Evolutionary conservation across 371 early-diverging fungal genomes (phyloP), one percentile per base, ranked within the genome.

Genomic region (Dinochytrium kinnereticum): DNA sequence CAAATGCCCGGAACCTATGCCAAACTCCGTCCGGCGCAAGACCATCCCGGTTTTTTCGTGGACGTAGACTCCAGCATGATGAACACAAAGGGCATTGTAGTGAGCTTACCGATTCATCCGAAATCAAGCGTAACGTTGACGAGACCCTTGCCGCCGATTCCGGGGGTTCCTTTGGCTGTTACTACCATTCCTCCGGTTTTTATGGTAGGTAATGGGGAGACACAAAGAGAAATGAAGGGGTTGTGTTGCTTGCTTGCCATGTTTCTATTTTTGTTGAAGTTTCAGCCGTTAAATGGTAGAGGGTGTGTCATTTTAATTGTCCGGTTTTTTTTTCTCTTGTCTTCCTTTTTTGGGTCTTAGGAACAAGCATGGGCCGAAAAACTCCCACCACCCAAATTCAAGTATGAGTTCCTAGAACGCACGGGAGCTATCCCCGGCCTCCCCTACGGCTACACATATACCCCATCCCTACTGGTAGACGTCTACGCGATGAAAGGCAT

Each of bases 121-220:
- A 80, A 82, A 38, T 85, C 85, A 5, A 81, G 76, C 53, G 81
- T 87, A 2, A 80, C 82, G 0, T 55, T 87, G 1, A 82, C 83
- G 0, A 40, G 87, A 1, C 81, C 80, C 34, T 68, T 85, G 15
- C 87, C 85, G 24, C 64, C 70, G 13, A 84, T 87, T 59, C 87
- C 87, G 2, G 87, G 87, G 2, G 85, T 87, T 0, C 87, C 87
- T 0, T 50, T 33, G 1, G 81, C 66, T 0, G 81, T 77, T 17
- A 87, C 85, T 7, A 85, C 87, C 0, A 76, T 80, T 31, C 85
- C 87, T 2, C 85, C 85, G 0, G 76, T 85, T 0, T 87, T 85
- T 72, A 82, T 85, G 82, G 81, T 79, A 70, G 26, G 64, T n/a
- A n/a, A n/a, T n/a, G n/a, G n/a, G n/a, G n/a, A n/a, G n/a, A n/a